Conservation (phyloP, 2,329 filamentous ascomycete genomes). For the Penicillium sp. region DNA sequence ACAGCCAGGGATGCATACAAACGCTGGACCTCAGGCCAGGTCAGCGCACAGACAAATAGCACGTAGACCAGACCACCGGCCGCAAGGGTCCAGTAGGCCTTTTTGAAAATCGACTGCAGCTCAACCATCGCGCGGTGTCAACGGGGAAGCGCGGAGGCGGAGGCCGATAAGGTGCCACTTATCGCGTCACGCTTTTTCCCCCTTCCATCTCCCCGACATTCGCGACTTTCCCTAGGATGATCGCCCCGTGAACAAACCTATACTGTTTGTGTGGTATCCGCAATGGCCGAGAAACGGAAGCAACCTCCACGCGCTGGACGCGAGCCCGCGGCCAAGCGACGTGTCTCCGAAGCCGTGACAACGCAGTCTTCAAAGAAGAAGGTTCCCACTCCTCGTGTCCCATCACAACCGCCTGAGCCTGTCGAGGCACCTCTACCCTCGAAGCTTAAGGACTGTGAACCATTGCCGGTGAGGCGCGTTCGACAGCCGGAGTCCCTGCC, state of each 20-base stretch:
- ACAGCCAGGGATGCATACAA: slow-evolving; percentile 58
- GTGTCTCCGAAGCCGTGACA: slow-evolving; percentile 40
- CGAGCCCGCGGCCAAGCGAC: slow-evolving; percentile 44
- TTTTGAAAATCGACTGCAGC: slow-evolving; percentile 48
- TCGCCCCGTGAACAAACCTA: background rate
- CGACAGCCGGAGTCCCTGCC: slow-evolving; percentile 52
- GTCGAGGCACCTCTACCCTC: slow-evolving; percentile 49
- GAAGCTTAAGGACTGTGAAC: slow-evolving; percentile 52
- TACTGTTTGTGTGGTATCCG: background rate
- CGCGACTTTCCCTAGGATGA: background rate
- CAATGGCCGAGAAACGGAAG: slow-evolving; percentile 46
- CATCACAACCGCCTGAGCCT: slow-evolving; percentile 31
- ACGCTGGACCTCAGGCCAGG: slow-evolving; percentile 71
- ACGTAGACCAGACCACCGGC: slow-evolving; percentile 65
- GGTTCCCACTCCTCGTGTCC: slow-evolving; percentile 31
- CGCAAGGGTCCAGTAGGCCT: slow-evolving; percentile 57
- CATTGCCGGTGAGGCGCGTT: slow-evolving; percentile 53
- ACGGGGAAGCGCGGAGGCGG: slow-evolving; percentile 10
- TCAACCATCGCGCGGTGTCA: slow-evolving; percentile 31
- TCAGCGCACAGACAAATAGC: slow-evolving; percentile 62
- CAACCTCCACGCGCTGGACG: slow-evolving; percentile 44
- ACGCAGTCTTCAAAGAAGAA: slow-evolving; percentile 36
- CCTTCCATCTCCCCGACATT: slow-evolving; percentile 15
- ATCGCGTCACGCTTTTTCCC: slow-evolving; percentile 21
- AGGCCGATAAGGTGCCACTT: slow-evolving; percentile 14